Evolutionary conservation across 202 grass and related monocot genomes (phyloP).

Genomic region (Alloteropsis angusta): DNA sequence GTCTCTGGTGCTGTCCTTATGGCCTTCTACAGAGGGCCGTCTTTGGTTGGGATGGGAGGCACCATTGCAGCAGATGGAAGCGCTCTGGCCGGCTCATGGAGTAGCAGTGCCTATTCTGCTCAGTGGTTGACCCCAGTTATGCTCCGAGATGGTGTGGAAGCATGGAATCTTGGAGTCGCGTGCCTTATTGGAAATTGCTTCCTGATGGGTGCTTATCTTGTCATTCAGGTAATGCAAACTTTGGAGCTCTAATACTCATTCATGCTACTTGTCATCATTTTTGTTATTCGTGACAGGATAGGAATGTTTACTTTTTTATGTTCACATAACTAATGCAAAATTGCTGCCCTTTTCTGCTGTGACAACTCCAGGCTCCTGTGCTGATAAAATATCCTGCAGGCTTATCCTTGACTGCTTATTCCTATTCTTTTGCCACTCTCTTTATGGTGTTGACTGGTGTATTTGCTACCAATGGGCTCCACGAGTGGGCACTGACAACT

Average conservation of each 20-base stretch:
- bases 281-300: neutral
- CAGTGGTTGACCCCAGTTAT: conserved; percentile 23
- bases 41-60: conserved; percentile 44
- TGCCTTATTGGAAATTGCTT: conserved; percentile 86
- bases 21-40: conserved; percentile 70
- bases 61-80: neutral
- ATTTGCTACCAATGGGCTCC: conserved; percentile 47
- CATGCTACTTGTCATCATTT: too few species aligned
- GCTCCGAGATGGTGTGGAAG: conserved; percentile 27
- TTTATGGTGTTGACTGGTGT: conserved; percentile 75
- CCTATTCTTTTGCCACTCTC: conserved; percentile 68
- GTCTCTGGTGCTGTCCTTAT: conserved; percentile 65
- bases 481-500: conserved; percentile 68
- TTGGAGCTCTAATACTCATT: neutral
- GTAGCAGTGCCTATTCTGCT: neutral
- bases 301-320: neutral
- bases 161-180: conserved; percentile 62
- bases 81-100: conserved; percentile 15
- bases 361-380: conserved; percentile 58
- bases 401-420: conserved; percentile 89
- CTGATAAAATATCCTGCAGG: conserved; percentile 72
- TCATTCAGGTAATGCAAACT: conserved; percentile 57
- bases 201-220: conserved; percentile 86
- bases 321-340: neutral
- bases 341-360: neutral